A percentile compares a stretch with the other conserved stretches of the same genome.
Evolutionary conservation across 2,329 filamentous ascomycete genomes (phyloP).

Genomic region (Lasiodiplodia theobromae): DNA sequence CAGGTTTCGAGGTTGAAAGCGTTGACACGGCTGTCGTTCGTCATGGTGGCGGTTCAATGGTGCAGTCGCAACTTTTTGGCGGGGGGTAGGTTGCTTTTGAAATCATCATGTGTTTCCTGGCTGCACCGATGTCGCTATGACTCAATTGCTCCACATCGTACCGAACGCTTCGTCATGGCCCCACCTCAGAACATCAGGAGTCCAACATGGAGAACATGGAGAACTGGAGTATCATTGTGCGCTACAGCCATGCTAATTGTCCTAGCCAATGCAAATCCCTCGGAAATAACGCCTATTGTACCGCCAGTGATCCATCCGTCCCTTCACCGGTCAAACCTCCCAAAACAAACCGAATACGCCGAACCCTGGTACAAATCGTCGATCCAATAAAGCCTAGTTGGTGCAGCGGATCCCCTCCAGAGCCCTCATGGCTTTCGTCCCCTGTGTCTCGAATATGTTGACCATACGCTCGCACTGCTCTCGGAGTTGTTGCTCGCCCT

Average conservation of each 20-base stretch:
- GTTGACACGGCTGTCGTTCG: slow-evolving; percentile 30
- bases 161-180: slow-evolving; percentile 19
- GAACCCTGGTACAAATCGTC: slow-evolving; percentile 5
- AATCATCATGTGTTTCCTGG: slow-evolving; percentile 22
- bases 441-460: slow-evolving; percentile 81
- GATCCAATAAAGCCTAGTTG: slow-evolving; percentile 15
- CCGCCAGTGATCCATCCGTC: neutral
- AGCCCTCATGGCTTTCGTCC: slow-evolving; percentile 75
- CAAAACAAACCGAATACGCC: slow-evolving; percentile 5
- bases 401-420: slow-evolving; percentile 72
- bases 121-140: slow-evolving; percentile 30
- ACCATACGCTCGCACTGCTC: slow-evolving; percentile 85
- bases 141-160: slow-evolving; percentile 25
- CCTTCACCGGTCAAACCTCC: neutral
- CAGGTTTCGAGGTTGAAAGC: slow-evolving; percentile 59
- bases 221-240: slow-evolving; percentile 16
- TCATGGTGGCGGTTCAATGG: slow-evolving; percentile 14
- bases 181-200: slow-evolving; percentile 22
- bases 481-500: slow-evolving; percentile 80
- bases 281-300: slow-evolving; percentile 7
- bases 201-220: slow-evolving; percentile 10
- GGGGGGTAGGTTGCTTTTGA: slow-evolving; percentile 19
- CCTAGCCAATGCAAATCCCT: neutral
- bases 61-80: slow-evolving; percentile 20
- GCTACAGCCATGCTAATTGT: neutral